Conservation (phyloP, 495 filamentous ascomycete genomes). For the Thozetella sp. region DNA sequence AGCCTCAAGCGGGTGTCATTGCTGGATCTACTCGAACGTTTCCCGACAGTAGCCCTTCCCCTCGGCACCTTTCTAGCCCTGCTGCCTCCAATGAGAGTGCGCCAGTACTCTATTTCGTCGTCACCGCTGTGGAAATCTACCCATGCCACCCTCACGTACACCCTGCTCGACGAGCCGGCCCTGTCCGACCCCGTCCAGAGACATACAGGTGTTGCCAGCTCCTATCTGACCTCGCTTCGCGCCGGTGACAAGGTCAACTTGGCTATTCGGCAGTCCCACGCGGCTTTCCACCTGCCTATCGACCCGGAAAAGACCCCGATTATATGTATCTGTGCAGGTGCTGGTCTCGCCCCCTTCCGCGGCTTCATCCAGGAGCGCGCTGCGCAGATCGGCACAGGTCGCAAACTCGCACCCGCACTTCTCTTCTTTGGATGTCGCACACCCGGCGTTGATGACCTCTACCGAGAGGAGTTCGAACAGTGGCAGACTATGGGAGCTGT, state of each 20-base stretch:
- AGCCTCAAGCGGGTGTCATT: constrained; percentile 59
- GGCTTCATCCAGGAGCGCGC: constrained; percentile 73
- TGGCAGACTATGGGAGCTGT: constrained; percentile 65
- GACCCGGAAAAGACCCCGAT: constrained; percentile 61
- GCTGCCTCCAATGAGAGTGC: constrained; percentile 72
- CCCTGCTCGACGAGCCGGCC: constrained; percentile 59
- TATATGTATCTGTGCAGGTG: constrained; percentile 60
- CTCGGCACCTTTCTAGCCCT: constrained; percentile 67
- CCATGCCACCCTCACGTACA: constrained; percentile 67
- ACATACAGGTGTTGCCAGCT: constrained; percentile 61
- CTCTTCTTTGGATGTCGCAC: constrained; percentile 67
- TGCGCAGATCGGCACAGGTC: constrained; percentile 52
- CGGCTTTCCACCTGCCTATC: constrained; percentile 68
- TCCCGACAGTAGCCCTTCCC: constrained; percentile 55
- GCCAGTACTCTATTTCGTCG: constrained; percentile 81
- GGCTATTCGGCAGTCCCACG: constrained; percentile 57
- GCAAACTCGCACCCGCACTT: constrained; percentile 56
- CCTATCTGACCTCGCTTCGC: constrained; percentile 60
- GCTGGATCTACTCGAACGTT: constrained; percentile 65
- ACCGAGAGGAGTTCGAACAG: constrained; percentile 56
- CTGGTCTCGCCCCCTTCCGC: constrained; percentile 68
- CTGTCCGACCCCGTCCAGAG: constrained; percentile 44
- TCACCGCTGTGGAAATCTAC: constrained; percentile 62
- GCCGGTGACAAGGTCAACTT: constrained; percentile 64
- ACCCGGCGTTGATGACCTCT: constrained; percentile 59